Evolutionary conservation across 331 rosid genomes (phyloP), one percentile per base, ranked within the genome.

Genomic region (Malus hybrid): DNA sequence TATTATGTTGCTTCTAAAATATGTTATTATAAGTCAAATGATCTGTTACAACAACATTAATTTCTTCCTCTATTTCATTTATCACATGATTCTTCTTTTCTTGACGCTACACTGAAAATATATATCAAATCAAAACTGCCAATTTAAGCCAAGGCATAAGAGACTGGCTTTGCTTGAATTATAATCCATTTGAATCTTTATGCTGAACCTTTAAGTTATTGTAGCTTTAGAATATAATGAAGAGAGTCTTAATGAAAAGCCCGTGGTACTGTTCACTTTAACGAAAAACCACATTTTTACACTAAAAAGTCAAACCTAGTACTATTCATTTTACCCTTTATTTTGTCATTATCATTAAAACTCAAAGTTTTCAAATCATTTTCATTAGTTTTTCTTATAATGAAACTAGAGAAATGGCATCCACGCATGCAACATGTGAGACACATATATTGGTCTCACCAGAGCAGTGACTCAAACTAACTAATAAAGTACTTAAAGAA

Each of bases 41-140:
- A 82, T 87, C 42, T 34, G 88, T 71, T 87, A 86, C 63, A 48
- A 86, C 63, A 48, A 79, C 87, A 80, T 89, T 81, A 68, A 81
- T 83, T 79, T 85, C 86, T 77, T 74, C 66, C 62, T 72, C 39
- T 70, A 80, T 55, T 67, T 69, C 74, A 73, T 82, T 60, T 76
- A 36, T 78, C 61, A 62, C 79, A 76, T 77, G 78, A 73, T 79
- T 76, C 79, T 73, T 36, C 79, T 75, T 79, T 75, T 56, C 76
- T 60, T 42, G 53, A 58, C 44, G 44, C 18, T 71, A 19, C 53
- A 73, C 0, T 19, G 6, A 34, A 11, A 56, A 46, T 9, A 72
- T 66, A 48, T 20, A 72, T 33, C 7, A 66, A 28, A 70, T 3
- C 42, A 46, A 68, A 53, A 62, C 66, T 26, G 79, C 58, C 69